phyloP scores from a whole-genome alignment of 2,329 filamentous ascomycete genomes.

The Cladophialophora yegresii region DNA sequence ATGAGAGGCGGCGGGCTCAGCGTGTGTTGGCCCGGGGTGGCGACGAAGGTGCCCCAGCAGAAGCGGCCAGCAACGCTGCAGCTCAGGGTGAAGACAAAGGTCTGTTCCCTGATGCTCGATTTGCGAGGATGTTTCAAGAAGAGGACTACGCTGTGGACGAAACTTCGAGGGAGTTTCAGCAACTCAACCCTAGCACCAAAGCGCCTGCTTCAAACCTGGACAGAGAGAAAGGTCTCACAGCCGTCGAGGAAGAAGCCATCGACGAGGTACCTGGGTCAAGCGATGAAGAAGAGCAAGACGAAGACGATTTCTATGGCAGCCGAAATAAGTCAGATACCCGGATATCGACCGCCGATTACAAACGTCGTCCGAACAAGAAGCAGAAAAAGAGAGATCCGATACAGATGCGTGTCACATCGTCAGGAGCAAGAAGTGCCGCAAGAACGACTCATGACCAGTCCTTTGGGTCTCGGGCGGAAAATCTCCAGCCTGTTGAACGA shows the following conservation, averaged over 20 bases:
- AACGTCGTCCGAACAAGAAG: constrained; percentile 45
- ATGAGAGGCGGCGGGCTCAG: constrained; percentile 49
- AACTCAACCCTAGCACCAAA: constrained; percentile 83
- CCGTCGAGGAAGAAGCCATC: constrained; percentile 63
- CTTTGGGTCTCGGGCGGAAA: constrained; percentile 59
- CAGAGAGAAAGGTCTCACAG: constrained; percentile 58
- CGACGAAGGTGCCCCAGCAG: constrained; percentile 50
- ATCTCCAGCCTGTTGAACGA: constrained; percentile 44
- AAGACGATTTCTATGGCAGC: constrained; percentile 39
- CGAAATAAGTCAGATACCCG: constrained; percentile 44
- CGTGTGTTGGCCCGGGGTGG: constrained; percentile 58
- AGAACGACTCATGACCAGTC: constrained; percentile 54
- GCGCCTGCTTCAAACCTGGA: constrained; percentile 35
- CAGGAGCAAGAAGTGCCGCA: constrained; percentile 40
- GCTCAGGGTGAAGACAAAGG: constrained; percentile 50
- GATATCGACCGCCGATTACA: constrained; percentile 59
- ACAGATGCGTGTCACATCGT: constrained; percentile 61
- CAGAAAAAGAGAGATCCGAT: constrained; percentile 49
- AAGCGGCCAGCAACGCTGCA: constrained; percentile 28
- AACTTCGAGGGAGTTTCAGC: constrained; percentile 78
- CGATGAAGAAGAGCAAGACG: constrained; percentile 42
- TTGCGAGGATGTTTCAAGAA: constrained; percentile 85
- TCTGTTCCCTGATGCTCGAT: constrained; percentile 80
- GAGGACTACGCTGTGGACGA: constrained; percentile 93
- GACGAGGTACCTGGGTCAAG: constrained; percentile 53